Evolutionary conservation across 73 alveolate species (phyloP).

Genomic region (Paramecium sonneborni): DNA sequence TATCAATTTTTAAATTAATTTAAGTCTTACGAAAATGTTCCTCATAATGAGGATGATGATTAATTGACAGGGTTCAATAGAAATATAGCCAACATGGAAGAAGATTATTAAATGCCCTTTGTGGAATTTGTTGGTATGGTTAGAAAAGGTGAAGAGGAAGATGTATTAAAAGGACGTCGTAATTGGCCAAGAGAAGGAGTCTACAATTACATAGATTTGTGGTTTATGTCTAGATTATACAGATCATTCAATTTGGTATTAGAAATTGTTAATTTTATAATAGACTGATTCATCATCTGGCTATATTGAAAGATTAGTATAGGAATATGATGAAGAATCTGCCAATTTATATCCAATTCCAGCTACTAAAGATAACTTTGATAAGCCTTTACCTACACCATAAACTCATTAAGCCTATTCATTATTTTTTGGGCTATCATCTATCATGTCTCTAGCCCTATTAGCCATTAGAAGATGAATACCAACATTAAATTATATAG

Average conservation of each 20-base stretch:
- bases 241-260: constrained; percentile 65
- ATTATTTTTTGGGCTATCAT: constrained; percentile 53
- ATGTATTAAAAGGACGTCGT: constrained; percentile 41
- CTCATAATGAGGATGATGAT: constrained; percentile 20
- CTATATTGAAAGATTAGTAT: constrained; percentile 65
- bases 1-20: background rate
- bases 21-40: background rate
- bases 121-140: constrained; percentile 63
- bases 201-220: constrained; percentile 63
- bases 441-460: constrained; percentile 46
- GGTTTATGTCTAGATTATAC: constrained; percentile 54
- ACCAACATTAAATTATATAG: background rate
- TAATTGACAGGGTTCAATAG: constrained; percentile 48
- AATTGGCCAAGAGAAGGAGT: constrained; percentile 66
- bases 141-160: constrained; percentile 64
- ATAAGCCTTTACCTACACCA: constrained; percentile 66
- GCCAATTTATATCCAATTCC: constrained; percentile 68
- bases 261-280: background rate
- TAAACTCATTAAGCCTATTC: constrained; percentile 53
- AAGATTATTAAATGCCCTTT: constrained; percentile 55
- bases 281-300: constrained; percentile 48
- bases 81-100: constrained; percentile 59
- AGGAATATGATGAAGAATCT: constrained; percentile 61
- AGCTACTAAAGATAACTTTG: constrained; percentile 67
- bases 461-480: constrained; percentile 50